These are phyloP conservation scores for Fraxinus greggii DNA, from an alignment of 305 asterid species.

Conservation along the genomic window DNA sequence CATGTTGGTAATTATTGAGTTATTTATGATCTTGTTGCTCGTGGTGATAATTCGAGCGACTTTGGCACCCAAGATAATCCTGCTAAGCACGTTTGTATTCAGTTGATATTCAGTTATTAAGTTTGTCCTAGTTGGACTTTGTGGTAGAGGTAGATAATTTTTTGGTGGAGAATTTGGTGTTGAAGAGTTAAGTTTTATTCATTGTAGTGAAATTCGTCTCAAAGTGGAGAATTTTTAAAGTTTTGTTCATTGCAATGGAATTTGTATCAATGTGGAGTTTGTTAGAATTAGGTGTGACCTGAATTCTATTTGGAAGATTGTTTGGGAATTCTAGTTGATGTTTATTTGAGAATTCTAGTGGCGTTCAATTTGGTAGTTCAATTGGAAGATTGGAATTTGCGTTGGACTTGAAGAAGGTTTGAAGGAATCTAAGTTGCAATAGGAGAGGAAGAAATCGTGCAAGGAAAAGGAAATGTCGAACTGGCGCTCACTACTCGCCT, in stretches of 20 bases:
- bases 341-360: background rate
- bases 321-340: background rate
- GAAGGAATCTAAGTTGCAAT: background rate
- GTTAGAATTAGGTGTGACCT: background rate
- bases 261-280: background rate
- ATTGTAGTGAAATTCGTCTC: background rate
- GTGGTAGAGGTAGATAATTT: background rate
- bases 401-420: background rate
- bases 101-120: background rate
- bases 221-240: background rate
- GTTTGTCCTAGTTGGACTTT: background rate
- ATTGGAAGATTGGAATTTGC: background rate
- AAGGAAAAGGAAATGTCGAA: background rate
- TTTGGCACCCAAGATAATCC: background rate
- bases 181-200: background rate
- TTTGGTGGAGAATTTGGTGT: background rate
- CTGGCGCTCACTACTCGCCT: background rate
- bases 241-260: background rate
- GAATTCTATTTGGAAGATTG: background rate
- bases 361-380: background rate
- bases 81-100: background rate
- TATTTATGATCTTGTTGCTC: background rate
- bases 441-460: background rate
- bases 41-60: background rate
- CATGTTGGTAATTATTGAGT: background rate